Conservation (phyloP, 805 yeast species). For the Yamadazyma sp. region DNA sequence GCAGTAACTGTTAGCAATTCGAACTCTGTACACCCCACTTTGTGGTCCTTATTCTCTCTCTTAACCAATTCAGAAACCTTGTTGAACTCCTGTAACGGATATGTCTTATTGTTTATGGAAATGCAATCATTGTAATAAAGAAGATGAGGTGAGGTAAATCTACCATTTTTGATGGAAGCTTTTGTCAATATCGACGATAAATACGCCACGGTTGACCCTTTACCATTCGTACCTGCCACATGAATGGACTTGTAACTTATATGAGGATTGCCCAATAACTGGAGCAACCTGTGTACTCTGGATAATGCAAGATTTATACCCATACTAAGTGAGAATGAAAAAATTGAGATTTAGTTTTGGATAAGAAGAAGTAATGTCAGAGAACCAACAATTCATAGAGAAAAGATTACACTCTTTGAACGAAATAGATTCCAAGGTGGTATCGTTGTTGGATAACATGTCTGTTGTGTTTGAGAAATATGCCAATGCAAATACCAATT, state of each 20-base stretch:
- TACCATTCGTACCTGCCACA: slow-evolving; percentile 95
- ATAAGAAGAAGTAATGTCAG: background rate
- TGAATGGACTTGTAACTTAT: slow-evolving; percentile 65
- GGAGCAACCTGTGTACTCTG: slow-evolving; percentile 30
- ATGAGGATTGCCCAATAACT: slow-evolving; percentile 68
- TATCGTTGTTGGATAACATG: slow-evolving; percentile 47
- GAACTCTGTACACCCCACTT: slow-evolving; percentile 78
- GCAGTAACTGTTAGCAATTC: slow-evolving; percentile 86
- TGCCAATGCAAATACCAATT: slow-evolving; percentile 23
- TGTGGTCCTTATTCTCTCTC: slow-evolving; percentile 32
- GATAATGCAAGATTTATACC: slow-evolving; percentile 39
- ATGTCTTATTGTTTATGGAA: slow-evolving; percentile 57
- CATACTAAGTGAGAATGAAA: slow-evolving; percentile 15
- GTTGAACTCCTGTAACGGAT: slow-evolving; percentile 45
- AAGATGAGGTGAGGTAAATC: slow-evolving; percentile 88
- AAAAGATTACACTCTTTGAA: slow-evolving; percentile 51
- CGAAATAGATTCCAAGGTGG: slow-evolving; percentile 51
- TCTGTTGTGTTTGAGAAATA: slow-evolving; percentile 46
- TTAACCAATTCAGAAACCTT: slow-evolving; percentile 42
- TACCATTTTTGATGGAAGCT: slow-evolving; percentile 56
- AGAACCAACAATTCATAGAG: slow-evolving; percentile 33
- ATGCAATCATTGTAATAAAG: slow-evolving; percentile 73
- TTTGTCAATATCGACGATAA: slow-evolving; percentile 59
- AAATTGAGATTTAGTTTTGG: background rate
- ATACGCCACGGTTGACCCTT: slow-evolving; percentile 89